Percentiles rank a stretch among this genome's conserved stretches.
Conservation (phyloP, 345 rosid genomes). For the Ailanthus altissimus region DNA sequence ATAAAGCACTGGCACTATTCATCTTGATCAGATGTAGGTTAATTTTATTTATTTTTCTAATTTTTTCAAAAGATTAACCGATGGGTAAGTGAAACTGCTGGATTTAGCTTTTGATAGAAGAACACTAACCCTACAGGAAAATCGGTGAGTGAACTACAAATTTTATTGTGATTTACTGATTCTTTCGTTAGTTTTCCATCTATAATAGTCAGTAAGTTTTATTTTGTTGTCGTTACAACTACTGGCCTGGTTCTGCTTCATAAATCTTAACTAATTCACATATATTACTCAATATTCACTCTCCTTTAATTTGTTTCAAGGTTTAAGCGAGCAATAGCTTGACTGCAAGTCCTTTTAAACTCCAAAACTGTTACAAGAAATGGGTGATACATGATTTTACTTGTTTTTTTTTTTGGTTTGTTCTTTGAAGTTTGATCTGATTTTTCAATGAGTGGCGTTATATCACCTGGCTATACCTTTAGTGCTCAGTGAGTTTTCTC, state of each 20-base stretch:
- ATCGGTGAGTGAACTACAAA: not conserved
- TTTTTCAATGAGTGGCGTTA: not conserved
- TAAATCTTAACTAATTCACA: too few relatives aligned
- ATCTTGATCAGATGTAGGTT: slow-evolving; percentile 13
- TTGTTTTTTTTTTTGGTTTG: not conserved
- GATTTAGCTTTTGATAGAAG: too few relatives aligned
- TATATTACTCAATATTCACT: not conserved
- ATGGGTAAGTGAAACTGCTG: not conserved
- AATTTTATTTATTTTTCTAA: too few relatives aligned
- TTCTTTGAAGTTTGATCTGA: slow-evolving; percentile 13
- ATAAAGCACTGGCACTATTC: slow-evolving; percentile 14
- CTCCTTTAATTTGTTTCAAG: not conserved
- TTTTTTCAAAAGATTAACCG: not conserved
- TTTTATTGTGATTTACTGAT: not conserved
- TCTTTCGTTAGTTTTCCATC: not conserved
- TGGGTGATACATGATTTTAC: not conserved
- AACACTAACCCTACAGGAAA: not conserved
- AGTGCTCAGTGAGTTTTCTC: slow-evolving; percentile 7
- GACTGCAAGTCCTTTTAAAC: not conserved
- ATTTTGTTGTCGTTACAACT: too few relatives aligned
- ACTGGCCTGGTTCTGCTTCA: too few relatives aligned
- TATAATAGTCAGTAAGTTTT: not conserved
- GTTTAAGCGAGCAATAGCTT: not conserved
- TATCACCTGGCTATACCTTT: not conserved
- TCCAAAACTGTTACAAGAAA: not conserved